Evolutionary conservation across 2,329 filamentous ascomycete species (phyloP).

Genomic region (Sarocladiaceae sp.): DNA sequence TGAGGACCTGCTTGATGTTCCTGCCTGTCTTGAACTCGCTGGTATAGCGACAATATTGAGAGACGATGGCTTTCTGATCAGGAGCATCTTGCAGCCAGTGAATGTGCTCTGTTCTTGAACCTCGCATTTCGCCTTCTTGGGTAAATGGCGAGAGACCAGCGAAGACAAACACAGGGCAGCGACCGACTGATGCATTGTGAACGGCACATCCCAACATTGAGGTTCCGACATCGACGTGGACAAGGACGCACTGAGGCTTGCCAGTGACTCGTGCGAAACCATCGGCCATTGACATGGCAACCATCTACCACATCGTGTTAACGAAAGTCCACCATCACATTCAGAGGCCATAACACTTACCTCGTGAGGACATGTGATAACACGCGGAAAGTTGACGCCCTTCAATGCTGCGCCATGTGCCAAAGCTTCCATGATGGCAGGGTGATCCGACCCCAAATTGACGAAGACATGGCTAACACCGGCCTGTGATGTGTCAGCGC

Average conservation of each 20-base stretch:
- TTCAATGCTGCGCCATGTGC: conserved; percentile 69
- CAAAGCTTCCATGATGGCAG: conserved; percentile 76
- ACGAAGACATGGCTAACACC: conserved; percentile 4
- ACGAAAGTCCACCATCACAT: background rate
- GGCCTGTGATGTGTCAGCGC: background rate
- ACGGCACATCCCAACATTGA: conserved; percentile 69
- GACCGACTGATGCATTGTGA: conserved; percentile 68
- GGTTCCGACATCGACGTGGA: conserved; percentile 75
- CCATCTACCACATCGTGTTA: conserved; percentile 49
- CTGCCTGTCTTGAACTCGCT: conserved; percentile 74
- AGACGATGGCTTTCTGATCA: conserved; percentile 70
- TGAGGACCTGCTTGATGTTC: conserved; percentile 82
- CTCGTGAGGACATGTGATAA: conserved; percentile 79
- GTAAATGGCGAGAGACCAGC: conserved; percentile 71
- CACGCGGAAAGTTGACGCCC: conserved; percentile 61
- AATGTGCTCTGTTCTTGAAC: conserved; percentile 70
- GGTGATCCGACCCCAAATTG: conserved; percentile 53
- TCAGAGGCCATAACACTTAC: conserved; percentile 34
- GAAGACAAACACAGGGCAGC: conserved; percentile 69
- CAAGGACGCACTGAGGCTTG: conserved; percentile 67
- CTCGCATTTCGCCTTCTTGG: conserved; percentile 67
- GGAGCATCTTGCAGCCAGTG: conserved; percentile 79
- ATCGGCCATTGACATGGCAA: conserved; percentile 73
- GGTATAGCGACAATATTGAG: conserved; percentile 75
- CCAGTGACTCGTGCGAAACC: conserved; percentile 66